Evolutionary conservation across 176 grass and related monocot species (phyloP), one percentile per base, ranked within the genome.

Genomic region (Dactylis glomerata): DNA sequence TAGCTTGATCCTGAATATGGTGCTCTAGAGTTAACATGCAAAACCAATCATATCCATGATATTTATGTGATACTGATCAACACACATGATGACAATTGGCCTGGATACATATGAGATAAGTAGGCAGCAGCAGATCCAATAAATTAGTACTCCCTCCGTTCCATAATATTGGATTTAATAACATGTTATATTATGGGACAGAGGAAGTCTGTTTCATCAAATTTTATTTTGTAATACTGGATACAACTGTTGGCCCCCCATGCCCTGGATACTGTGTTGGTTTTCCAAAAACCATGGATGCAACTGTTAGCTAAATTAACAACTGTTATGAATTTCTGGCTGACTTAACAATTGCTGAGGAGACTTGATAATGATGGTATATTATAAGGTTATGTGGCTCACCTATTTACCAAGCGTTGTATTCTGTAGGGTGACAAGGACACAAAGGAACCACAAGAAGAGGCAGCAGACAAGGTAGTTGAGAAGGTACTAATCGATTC

Each of bases 401-500:
- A 63, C 31, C 17, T 81, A 31, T 49, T 74, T 82, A 45, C 46
- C 65, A 24, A 46, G 62, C 66, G 37, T 5, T 68, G 16, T 82
- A 47, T 87, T 86, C 22, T 75, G 66, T 87, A 90, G 89, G 84
- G 47, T 23, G 83, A 77, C 42, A 82, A 87, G 46, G 84, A 68
- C 40, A 50, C 68, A 38, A 47, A 90, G 27, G 80, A 59, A 75
- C 46, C 16, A 44, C 55, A 82, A 71, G 73, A 81, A 78, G 88
- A 64, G n/a, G 52, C 79, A 75, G 62, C 64, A 75, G 88, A 77
- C 68, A 87, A 90, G 75, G 9, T 40, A 45, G 63, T 86, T 27
- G 89, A 92, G 63, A 99, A 94, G 85, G 84, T 99, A 63, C 56
- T 92, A 30, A 79, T 99, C 31, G 91, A 94, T 69, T 54, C 83